These are phyloP conservation scores for Setomelanomma holmii DNA, from an alignment of 2,329 filamentous ascomycete species.

Conservation along the genomic window DNA sequence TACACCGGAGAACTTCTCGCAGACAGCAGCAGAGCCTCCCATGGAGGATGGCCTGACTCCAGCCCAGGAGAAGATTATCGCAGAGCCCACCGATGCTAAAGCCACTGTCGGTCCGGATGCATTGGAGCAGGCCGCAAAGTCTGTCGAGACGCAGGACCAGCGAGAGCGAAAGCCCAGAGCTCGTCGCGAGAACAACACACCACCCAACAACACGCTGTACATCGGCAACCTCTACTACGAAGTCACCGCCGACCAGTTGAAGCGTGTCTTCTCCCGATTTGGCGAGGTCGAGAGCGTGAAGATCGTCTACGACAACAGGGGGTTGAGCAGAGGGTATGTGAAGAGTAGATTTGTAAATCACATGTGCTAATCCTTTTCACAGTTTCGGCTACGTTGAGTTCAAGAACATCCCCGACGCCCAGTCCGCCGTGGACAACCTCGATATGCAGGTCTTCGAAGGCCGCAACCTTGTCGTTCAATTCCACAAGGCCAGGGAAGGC, in stretches of 20 bases:
- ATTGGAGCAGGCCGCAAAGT: constrained; percentile 18
- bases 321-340: constrained; percentile 72
- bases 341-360: background rate
- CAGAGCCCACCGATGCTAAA: constrained; percentile 32
- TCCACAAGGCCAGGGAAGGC: constrained; percentile 49
- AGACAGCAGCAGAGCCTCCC: constrained; percentile 45
- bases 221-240: constrained; percentile 76
- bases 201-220: constrained; percentile 60
- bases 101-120: constrained; percentile 37
- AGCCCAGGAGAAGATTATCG: constrained; percentile 33
- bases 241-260: constrained; percentile 66
- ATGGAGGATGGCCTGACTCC: constrained; percentile 43
- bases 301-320: constrained; percentile 67
- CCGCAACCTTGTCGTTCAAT: constrained; percentile 69
- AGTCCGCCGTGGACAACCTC: constrained; percentile 63
- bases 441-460: constrained; percentile 69
- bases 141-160: background rate
- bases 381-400: constrained; percentile 74
- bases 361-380: constrained; percentile 12
- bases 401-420: constrained; percentile 60
- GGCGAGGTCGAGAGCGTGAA: constrained; percentile 61
- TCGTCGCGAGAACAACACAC: constrained; percentile 2
- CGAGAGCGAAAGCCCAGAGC: background rate
- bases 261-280: constrained; percentile 66
- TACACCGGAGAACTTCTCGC: constrained; percentile 40